Base-by-base conservation (phyloP, 495 filamentous ascomycete genomes). In the Haplographium delicatum region DNA sequence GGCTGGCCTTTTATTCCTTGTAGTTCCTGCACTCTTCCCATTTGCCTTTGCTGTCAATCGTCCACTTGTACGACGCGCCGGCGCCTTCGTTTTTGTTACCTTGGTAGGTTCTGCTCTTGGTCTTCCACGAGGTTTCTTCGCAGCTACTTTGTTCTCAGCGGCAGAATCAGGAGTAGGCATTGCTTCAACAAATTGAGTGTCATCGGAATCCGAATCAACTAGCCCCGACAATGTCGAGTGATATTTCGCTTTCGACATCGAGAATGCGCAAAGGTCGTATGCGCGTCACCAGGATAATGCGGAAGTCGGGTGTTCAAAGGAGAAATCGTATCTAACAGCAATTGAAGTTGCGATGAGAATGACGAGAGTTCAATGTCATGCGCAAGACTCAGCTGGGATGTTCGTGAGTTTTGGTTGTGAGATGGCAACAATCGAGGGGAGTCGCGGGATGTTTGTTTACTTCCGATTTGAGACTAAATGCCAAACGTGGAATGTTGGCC, bases 141-240 rank as follows among this genome's bases (percentile, higher is more conserved):
- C 58, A 8, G 72, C 38, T 5, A 53, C 52, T 18, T 24, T 55
- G 34, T 70, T 68, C 37, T 73, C 69, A 30, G 68, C 63, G 5
- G 62, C 56, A 18, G 63, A 61, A 53, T 69, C 67, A 30, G 65
- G 61, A 9, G 63, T 67, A 6, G 67, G 69, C 47, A 72, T 61
- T 50, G 31, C 57, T 35, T 54, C 47, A 26, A 54, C 34, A 19
- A 63, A 57, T 19, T 63, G 62, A 24, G 72, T 69, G 65, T 85
- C 81, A 41, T 89, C 85, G 54, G 81, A 79, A 45, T 86, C 83
- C 31, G 81, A 85, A 51, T 81, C 84, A 28, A 83, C 70, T 39
- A 85, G 68, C n/a, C 72, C 76, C 51, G 83, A 76, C 20, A 87
- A 58, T 27, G 74, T 79, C 24, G 74, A 65, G 20, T 72, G 51